Conservation (phyloP, 768 basidiomycete species). For the Scleroderma citrinum region DNA sequence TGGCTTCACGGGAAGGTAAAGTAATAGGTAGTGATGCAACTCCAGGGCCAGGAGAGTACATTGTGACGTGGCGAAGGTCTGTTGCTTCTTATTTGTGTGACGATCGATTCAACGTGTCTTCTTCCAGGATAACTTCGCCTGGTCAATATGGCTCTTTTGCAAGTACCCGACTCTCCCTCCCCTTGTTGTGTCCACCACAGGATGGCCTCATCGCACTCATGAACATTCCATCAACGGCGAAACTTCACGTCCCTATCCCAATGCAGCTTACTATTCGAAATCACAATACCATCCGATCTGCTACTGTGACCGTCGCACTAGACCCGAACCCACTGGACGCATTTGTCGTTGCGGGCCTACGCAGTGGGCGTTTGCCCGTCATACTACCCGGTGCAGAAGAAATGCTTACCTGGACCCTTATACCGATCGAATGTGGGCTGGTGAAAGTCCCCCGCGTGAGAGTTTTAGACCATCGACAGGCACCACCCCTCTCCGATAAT, state of each 20-base stretch:
- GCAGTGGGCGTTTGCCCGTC: constrained; percentile 59
- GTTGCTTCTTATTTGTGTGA: background rate
- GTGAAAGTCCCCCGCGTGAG: constrained; percentile 56
- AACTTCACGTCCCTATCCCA: constrained; percentile 54
- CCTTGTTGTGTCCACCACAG: constrained; percentile 51
- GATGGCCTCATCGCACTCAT: constrained; percentile 65
- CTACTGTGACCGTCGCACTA: constrained; percentile 64
- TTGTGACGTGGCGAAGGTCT: constrained; percentile 62
- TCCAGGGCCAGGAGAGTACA: constrained; percentile 52
- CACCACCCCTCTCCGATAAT: constrained; percentile 22
- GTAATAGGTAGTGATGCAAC: constrained; percentile 28
- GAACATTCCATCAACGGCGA: constrained; percentile 53
- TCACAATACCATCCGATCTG: constrained; percentile 54
- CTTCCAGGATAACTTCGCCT: constrained; percentile 39
- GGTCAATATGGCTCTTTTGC: constrained; percentile 41
- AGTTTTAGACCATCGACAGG: constrained; percentile 48
- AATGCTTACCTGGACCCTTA: constrained; percentile 56
- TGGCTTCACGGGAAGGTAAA: constrained; percentile 38
- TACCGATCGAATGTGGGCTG: constrained; percentile 72
- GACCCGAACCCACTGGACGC: constrained; percentile 62
- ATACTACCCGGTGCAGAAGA: constrained; percentile 73
- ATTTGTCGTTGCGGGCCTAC: constrained; percentile 79
- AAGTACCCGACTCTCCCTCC: constrained; percentile 52
- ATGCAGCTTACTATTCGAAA: constrained; percentile 63
- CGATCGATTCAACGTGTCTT: background rate